These are phyloP conservation scores for Phytophthora pini DNA, from an alignment of 352 stramenopile genomes.

Conservation along the genomic window DNA sequence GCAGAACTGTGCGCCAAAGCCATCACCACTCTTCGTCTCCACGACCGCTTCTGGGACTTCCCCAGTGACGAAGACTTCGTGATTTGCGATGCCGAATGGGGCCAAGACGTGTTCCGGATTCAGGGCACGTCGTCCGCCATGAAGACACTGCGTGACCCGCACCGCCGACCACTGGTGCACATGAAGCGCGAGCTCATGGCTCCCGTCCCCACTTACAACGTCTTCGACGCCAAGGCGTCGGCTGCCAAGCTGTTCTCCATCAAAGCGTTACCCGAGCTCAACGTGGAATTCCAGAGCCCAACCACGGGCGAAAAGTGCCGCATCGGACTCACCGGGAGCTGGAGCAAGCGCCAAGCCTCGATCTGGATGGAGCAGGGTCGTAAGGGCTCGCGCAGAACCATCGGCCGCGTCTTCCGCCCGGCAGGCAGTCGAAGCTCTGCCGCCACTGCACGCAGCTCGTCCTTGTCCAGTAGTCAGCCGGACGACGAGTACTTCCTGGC, in stretches of 20 bases:
- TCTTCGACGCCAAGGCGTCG: conserved; percentile 38
- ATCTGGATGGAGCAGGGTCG: conserved; percentile 46
- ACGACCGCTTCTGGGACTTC: conserved; percentile 42
- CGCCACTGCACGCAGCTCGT: conserved; percentile 27
- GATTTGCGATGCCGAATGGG: conserved; percentile 39
- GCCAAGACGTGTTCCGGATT: conserved; percentile 42
- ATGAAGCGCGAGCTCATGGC: conserved; percentile 48
- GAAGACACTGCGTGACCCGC: conserved; percentile 41
- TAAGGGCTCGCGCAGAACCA: conserved; percentile 29
- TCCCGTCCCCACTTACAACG: conserved; percentile 46
- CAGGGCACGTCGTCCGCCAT: conserved; percentile 39
- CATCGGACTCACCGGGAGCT: conserved; percentile 40
- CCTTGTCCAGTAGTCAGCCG: conserved; percentile 23
- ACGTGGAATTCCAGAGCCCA: conserved; percentile 35
- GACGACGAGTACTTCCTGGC: conserved; percentile 45
- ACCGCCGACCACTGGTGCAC: conserved; percentile 41
- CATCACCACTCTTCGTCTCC: conserved; percentile 45
- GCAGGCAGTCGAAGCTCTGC: conserved; percentile 28
- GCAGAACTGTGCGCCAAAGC: conserved; percentile 32
- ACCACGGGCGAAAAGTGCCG: conserved; percentile 38
- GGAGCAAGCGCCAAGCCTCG: conserved; percentile 35
- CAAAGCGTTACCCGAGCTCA: conserved; percentile 41
- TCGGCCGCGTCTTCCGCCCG: conserved; percentile 41
- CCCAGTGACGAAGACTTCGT: conserved; percentile 42
- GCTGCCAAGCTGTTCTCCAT: conserved; percentile 44